Evolutionary conservation across 352 stramenopile genomes (phyloP).

Genomic region (Phytophthora rubi): DNA sequence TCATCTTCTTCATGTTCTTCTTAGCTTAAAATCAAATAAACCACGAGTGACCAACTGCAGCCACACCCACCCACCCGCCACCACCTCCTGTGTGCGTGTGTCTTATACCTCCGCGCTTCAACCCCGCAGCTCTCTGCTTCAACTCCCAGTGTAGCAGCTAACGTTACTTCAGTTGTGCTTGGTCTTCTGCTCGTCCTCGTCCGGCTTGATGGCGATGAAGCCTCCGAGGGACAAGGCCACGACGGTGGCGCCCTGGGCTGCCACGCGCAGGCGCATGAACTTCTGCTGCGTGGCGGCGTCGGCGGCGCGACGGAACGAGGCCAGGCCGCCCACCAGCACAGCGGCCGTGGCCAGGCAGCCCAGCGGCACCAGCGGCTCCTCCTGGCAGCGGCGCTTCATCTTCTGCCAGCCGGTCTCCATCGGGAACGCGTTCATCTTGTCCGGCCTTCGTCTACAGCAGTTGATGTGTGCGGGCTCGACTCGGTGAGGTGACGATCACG

Average conservation of each 20-base stretch:
- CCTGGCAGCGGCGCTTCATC: conserved; percentile 73
- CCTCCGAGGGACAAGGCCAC: conserved; percentile 70
- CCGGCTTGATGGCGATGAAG: conserved; percentile 66
- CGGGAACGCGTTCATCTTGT: conserved; percentile 39
- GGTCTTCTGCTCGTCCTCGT: conserved; percentile 34
- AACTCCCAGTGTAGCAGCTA: background rate
- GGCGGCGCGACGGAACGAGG: conserved; percentile 68
- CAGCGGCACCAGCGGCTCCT: conserved; percentile 82
- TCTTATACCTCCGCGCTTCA: conserved; percentile 1
- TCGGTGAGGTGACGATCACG: background rate
- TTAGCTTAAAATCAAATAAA: conserved; percentile 69
- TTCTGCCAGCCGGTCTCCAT: conserved; percentile 81
- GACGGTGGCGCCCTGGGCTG: conserved; percentile 77
- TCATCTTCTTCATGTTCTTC: conserved; percentile 92
- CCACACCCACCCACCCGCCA: background rate
- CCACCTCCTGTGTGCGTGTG: background rate
- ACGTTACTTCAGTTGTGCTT: background rate
- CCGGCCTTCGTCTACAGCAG: background rate
- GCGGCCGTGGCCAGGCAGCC: conserved; percentile 67
- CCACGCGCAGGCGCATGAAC: conserved; percentile 80
- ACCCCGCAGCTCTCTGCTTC: background rate
- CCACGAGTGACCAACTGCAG: conserved; percentile 15
- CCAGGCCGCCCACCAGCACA: conserved; percentile 67
- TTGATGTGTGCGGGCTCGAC: conserved; percentile 23
- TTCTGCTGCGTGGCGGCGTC: conserved; percentile 80